These are phyloP conservation scores for Exophiala viscosa DNA, from an alignment of 2,329 filamentous ascomycete species.

Conservation along the genomic window DNA sequence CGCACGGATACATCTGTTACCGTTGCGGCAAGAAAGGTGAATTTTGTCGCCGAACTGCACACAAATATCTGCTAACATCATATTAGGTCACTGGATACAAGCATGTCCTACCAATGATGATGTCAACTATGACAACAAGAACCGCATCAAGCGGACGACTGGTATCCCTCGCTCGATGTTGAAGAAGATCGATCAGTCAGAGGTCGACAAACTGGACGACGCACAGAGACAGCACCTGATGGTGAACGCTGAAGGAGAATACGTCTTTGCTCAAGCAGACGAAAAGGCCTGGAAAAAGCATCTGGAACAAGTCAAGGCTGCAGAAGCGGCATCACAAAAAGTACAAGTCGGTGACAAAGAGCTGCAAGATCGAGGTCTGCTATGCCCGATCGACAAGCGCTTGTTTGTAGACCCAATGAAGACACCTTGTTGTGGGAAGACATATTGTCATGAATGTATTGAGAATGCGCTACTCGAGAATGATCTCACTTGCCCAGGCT, in stretches of 20 bases:
- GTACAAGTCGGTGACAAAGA: constrained; percentile 77
- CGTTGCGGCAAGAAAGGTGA: constrained; percentile 85
- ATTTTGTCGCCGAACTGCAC: constrained; percentile 5
- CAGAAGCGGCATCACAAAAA: constrained; percentile 75
- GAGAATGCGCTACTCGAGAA: constrained; percentile 97
- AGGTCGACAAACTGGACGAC: constrained; percentile 57
- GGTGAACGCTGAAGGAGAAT: constrained; percentile 96
- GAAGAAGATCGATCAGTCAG: constrained; percentile 88
- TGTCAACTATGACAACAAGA: constrained; percentile 88
- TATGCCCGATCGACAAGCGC: constrained; percentile 94
- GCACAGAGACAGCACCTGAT: constrained; percentile 84
- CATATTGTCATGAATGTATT: constrained; percentile 99
- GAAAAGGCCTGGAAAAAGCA: constrained; percentile 96
- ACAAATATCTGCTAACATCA: constrained; percentile 29
- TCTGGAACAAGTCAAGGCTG: constrained; percentile 84
- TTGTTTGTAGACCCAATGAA: constrained; percentile 98
- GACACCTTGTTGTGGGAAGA: constrained; percentile 96
- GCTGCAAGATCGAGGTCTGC: constrained; percentile 79
- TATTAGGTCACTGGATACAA: constrained; percentile 88
- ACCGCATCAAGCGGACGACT: constrained; percentile 91
- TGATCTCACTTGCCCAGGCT: constrained; percentile 93
- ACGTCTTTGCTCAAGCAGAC: constrained; percentile 93
- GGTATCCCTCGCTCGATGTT: constrained; percentile 94
- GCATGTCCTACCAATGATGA: constrained; percentile 98
- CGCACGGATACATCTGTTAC: constrained; percentile 92